Percentiles rank a stretch among this genome's conserved stretches.
These are phyloP conservation scores for Lactarius pseudohatsudake DNA, from an alignment of 768 basidiomycete genomes.

Conservation along the genomic window DNA sequence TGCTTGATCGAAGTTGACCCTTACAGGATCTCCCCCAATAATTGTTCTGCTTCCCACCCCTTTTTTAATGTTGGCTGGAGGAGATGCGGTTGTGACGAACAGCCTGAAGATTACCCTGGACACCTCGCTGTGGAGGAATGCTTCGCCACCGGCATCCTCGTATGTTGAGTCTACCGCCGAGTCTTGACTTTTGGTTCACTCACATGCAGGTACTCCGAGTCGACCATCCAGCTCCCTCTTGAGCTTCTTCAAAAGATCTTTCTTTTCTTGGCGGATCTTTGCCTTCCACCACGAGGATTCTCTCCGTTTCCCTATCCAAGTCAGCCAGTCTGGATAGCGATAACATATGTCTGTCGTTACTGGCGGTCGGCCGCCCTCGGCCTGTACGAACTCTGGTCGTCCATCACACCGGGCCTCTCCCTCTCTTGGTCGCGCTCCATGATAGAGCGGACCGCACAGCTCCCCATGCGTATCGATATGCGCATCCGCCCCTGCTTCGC, in stretches of 20 bases:
- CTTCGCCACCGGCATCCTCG: no score
- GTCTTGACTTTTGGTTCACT: no score
- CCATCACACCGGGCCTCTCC: conserved; percentile 14
- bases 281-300: neutral
- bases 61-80: no score
- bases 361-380: conserved; percentile 21
- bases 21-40: no score
- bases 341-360: conserved; percentile 20
- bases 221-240: neutral
- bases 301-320: no score
- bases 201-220: neutral
- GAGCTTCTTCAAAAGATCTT: conserved; percentile 1
- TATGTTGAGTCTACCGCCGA: neutral
- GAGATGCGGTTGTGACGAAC: no score
- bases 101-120: no score
- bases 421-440: conserved; percentile 18
- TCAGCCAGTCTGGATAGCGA: conserved; percentile 6
- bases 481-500: neutral
- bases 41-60: no score
- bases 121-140: no score
- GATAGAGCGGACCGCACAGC: conserved; percentile 23
- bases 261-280: neutral
- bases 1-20: no score
- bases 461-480: conserved; percentile 8
- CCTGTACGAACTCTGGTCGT: conserved; percentile 21